Evolutionary conservation across 2,329 filamentous ascomycete genomes (phyloP).

Genomic region (Rosellinia necatrix): DNA sequence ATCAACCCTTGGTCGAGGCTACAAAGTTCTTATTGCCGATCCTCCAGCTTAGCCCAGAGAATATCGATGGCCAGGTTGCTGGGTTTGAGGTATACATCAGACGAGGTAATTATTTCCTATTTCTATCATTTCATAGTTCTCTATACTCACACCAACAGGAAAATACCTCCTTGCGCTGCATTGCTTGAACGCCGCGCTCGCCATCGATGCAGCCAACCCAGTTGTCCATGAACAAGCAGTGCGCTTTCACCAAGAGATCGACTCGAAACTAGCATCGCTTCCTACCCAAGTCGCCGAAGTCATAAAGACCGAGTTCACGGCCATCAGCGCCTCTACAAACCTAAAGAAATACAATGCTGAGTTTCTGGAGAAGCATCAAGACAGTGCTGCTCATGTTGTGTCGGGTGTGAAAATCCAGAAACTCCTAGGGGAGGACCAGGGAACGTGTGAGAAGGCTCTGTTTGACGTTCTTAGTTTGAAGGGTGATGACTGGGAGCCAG

Average conservation of each 20-base stretch:
- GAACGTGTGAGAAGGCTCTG: conserved; percentile 64
- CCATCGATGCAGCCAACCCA: conserved; percentile 70
- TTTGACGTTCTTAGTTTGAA: conserved; percentile 55
- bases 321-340: conserved; percentile 60
- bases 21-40: conserved; percentile 84
- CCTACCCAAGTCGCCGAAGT: conserved; percentile 69
- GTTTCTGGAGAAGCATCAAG: conserved; percentile 65
- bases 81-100: conserved; percentile 91
- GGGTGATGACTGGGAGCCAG: conserved; percentile 53
- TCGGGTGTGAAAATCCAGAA: conserved; percentile 65
- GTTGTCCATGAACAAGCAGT: conserved; percentile 76
- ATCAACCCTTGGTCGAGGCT: conserved; percentile 81
- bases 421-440: conserved; percentile 61
- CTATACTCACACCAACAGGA: conserved; percentile 53
- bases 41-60: conserved; percentile 80
- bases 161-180: conserved; percentile 88
- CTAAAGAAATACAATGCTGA: conserved; percentile 68
- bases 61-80: conserved; percentile 78
- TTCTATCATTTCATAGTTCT: neutral
- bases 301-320: conserved; percentile 69
- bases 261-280: conserved; percentile 62
- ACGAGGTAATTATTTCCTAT: conserved; percentile 64
- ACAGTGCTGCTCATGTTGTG: conserved; percentile 65
- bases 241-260: conserved; percentile 68
- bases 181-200: conserved; percentile 75